These are phyloP conservation scores for Terana coerulea DNA, from an alignment of 768 basidiomycete species.

Conservation along the genomic window DNA sequence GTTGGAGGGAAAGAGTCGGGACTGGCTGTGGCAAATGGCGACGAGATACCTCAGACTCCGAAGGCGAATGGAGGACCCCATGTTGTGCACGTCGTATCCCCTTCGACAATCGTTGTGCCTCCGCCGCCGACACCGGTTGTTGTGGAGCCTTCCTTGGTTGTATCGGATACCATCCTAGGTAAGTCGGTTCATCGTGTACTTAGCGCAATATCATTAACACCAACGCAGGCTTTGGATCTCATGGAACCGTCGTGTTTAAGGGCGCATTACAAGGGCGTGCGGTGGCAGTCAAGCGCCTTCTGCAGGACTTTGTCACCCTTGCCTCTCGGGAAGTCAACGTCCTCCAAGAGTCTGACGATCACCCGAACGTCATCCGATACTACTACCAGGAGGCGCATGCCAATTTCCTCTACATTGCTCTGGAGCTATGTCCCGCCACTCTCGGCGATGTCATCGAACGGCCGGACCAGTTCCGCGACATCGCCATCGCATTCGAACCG, in stretches of 20 bases:
- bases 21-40: conserved; percentile 12
- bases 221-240: conserved; percentile 81
- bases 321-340: conserved; percentile 92
- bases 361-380: conserved; percentile 97
- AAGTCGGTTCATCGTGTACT: conserved; percentile 20
- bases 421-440: conserved; percentile 90
- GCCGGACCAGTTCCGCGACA: conserved; percentile 74
- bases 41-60: conserved; percentile 8
- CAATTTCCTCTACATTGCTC: conserved; percentile 95
- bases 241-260: conserved; percentile 93
- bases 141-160: conserved; percentile 49
- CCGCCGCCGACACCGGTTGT: conserved; percentile 20
- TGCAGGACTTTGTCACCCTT: conserved; percentile 93
- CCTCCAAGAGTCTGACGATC: conserved; percentile 95
- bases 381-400: conserved; percentile 94
- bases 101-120: conserved; percentile 18
- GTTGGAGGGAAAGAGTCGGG: conserved; percentile 22
- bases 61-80: conserved; percentile 7
- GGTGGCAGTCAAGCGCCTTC: conserved; percentile 96
- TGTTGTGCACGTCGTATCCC: conserved; percentile 3
- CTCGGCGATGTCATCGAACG: conserved; percentile 84
- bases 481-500: conserved; percentile 74
- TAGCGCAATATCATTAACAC: not conserved
- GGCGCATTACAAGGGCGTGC: conserved; percentile 96
- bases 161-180: conserved; percentile 79